phyloP scores from a whole-genome alignment of 2,329 filamentous ascomycete species.

The Aspergillus spinulosporus region DNA sequence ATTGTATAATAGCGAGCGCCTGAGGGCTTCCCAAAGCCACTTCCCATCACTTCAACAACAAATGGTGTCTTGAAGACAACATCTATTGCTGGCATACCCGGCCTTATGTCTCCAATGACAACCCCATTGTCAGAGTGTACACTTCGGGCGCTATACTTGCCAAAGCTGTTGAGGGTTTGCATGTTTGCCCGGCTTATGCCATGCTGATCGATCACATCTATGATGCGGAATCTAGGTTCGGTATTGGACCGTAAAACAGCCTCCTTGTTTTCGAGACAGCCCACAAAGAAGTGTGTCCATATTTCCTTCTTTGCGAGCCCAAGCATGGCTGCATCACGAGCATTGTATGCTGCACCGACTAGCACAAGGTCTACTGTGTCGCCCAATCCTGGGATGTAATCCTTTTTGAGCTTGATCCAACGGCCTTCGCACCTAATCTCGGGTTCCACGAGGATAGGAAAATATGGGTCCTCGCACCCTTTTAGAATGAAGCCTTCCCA shows the following conservation, averaged over 20 bases:
- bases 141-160: constrained; percentile 49
- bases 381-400: constrained; percentile 75
- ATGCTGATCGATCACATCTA: constrained; percentile 60
- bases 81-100: constrained; percentile 35
- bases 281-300: constrained; percentile 81
- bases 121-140: constrained; percentile 39
- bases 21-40: constrained; percentile 72
- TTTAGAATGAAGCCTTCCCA: constrained; percentile 83
- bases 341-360: constrained; percentile 71
- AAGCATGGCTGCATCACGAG: constrained; percentile 60
- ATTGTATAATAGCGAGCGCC: constrained; percentile 71
- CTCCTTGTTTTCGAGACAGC: constrained; percentile 69
- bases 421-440: constrained; percentile 34
- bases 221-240: constrained; percentile 64
- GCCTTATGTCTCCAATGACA: constrained; percentile 50
- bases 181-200: constrained; percentile 55
- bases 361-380: constrained; percentile 82
- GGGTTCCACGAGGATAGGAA: constrained; percentile 52
- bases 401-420: constrained; percentile 85
- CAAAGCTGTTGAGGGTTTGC: constrained; percentile 50
- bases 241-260: constrained; percentile 53
- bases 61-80: constrained; percentile 67
- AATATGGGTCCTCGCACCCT: constrained; percentile 72
- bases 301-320: constrained; percentile 53
- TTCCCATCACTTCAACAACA: constrained; percentile 77